Evolutionary conservation across 495 filamentous ascomycete species (phyloP).

Genomic region (Aspergillus kassunensis): DNA sequence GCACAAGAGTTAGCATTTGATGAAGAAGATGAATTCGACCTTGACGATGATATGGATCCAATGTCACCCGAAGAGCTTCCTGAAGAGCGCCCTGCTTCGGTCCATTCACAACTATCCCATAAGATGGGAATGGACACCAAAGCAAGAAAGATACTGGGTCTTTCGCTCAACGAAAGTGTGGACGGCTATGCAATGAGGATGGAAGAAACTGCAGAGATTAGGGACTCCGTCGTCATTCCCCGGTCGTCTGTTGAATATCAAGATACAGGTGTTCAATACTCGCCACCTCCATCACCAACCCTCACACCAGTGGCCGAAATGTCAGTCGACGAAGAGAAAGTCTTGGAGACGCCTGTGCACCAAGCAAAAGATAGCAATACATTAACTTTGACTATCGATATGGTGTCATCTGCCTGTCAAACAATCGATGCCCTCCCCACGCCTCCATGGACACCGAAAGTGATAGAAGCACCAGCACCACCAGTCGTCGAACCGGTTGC

Average conservation of each 20-base stretch:
- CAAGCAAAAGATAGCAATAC: conserved; percentile 29
- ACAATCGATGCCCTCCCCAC: conserved; percentile 64
- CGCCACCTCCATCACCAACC: conserved; percentile 72
- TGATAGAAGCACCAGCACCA: conserved; percentile 28
- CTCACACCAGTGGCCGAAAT: conserved; percentile 21
- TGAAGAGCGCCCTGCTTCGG: conserved; percentile 44
- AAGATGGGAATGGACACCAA: conserved; percentile 39
- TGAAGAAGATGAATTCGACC: conserved; percentile 62
- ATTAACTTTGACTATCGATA: conserved; percentile 37
- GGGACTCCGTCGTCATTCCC: conserved; percentile 13
- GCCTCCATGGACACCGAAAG: conserved; percentile 63
- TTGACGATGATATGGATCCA: conserved; percentile 30
- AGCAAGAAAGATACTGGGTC: conserved; percentile 48
- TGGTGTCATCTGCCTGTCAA: conserved; percentile 71
- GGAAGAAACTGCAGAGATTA: conserved; percentile 17
- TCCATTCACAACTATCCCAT: conserved; percentile 38
- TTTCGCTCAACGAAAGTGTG: conserved; percentile 28
- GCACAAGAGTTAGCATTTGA: conserved; percentile 89
- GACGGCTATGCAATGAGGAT: conserved; percentile 22
- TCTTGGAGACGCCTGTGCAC: not conserved
- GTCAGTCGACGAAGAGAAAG: not conserved
- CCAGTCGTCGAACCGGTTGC: conserved; percentile 15
- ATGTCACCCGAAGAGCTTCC: conserved; percentile 40
- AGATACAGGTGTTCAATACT: conserved; percentile 76
- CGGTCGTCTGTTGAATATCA: conserved; percentile 45